These are phyloP conservation scores for Citrus mangshanensis DNA, from an alignment of 345 rosid species.

Conservation along the genomic window DNA sequence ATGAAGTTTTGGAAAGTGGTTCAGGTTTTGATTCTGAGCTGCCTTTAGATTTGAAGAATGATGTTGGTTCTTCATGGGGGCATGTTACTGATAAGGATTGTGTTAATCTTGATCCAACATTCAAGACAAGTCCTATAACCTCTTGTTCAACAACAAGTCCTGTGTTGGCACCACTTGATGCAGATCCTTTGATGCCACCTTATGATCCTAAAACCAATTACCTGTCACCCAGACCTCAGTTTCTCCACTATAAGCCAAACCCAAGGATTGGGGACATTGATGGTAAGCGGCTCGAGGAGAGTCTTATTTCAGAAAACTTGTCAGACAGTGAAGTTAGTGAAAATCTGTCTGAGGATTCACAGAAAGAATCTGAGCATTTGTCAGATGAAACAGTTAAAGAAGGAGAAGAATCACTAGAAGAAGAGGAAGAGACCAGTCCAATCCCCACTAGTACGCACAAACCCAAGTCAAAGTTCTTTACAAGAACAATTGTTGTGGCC, in stretches of 20 bases:
- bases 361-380: constrained; percentile 38
- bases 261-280: constrained; percentile 46
- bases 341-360: constrained; percentile 39
- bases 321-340: constrained; percentile 52
- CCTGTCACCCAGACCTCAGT: constrained; percentile 64
- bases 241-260: constrained; percentile 59
- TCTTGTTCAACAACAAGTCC: constrained; percentile 30
- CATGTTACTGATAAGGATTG: constrained; percentile 23
- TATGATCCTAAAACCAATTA: constrained; percentile 61
- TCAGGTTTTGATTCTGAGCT: constrained; percentile 18
- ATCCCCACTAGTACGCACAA: constrained; percentile 3
- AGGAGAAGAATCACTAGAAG: constrained; percentile 20
- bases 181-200: constrained; percentile 48
- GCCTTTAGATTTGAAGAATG: constrained; percentile 3
- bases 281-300: constrained; percentile 47
- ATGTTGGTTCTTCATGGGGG: constrained; percentile 6
- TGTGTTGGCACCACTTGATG: constrained; percentile 56
- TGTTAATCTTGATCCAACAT: constrained; percentile 47
- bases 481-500: constrained; percentile 36
- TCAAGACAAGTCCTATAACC: constrained; percentile 36
- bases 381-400: constrained; percentile 19
- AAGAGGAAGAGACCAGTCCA: constrained; percentile 27
- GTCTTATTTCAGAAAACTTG: constrained; percentile 43
- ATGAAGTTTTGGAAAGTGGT: constrained; percentile 22
- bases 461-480: constrained; percentile 31